Conservation (phyloP, 2,329 filamentous ascomycete genomes). For the Botrytis byssoidea region DNA sequence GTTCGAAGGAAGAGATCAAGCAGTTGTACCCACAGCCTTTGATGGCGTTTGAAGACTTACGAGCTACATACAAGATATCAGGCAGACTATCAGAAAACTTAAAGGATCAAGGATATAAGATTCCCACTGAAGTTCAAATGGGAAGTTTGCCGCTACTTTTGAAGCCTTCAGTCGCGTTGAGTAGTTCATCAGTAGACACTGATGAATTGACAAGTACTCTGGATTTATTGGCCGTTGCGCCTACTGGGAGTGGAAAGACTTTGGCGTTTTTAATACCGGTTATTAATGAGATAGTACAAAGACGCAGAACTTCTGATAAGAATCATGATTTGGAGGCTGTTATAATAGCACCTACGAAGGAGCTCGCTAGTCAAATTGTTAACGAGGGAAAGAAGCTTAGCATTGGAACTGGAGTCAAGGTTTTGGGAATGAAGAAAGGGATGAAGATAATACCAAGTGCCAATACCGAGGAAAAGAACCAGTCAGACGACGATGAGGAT, state of each 20-base stretch:
- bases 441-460: conserved; percentile 61
- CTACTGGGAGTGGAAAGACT: conserved; percentile 95
- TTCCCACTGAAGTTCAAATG: conserved; percentile 93
- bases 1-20: conserved; percentile 52
- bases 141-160: conserved; percentile 79
- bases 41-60: conserved; percentile 71
- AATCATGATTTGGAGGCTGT: conserved; percentile 61
- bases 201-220: conserved; percentile 43
- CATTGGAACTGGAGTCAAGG: conserved; percentile 71
- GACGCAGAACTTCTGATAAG: conserved; percentile 43
- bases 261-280: conserved; percentile 87
- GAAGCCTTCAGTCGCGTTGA: conserved; percentile 51
- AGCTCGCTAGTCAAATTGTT: conserved; percentile 75
- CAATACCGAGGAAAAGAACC: conserved; percentile 42
- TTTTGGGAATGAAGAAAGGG: conserved; percentile 81
- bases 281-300: conserved; percentile 69
- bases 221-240: conserved; percentile 84
- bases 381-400: conserved; percentile 84
- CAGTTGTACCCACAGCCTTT: conserved; percentile 77
- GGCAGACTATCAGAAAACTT: conserved; percentile 75
- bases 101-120: conserved; percentile 75
- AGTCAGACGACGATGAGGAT: conserved; percentile 40
- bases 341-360: conserved; percentile 75
- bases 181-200: conserved; percentile 39
- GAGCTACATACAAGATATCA: conserved; percentile 69